Evolutionary conservation across 73 alveolate species (phyloP).

Genomic region (Tetrahymena elliotti): DNA sequence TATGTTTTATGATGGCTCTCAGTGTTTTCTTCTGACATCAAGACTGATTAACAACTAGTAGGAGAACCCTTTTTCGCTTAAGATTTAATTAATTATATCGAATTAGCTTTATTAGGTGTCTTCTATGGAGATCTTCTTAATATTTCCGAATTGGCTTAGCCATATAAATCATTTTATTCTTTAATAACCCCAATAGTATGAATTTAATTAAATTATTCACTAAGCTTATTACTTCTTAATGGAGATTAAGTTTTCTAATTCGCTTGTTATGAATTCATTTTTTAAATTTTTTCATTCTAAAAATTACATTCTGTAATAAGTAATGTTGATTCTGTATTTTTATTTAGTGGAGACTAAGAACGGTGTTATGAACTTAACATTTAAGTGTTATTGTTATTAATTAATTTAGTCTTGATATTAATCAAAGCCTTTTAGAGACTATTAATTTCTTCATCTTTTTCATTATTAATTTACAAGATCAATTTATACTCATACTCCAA

Average conservation of each 20-base stretch:
- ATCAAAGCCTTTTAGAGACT: not conserved
- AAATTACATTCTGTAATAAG: not conserved
- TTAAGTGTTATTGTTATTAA: not conserved
- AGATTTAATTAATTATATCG: not conserved
- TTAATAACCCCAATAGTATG: not conserved
- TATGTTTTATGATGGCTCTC: not conserved
- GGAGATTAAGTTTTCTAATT: not conserved
- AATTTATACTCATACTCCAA: not conserved
- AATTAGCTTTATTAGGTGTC: not conserved
- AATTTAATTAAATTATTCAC: not conserved
- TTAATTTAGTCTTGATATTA: not conserved
- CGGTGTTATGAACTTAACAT: not conserved
- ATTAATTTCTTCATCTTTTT: not conserved
- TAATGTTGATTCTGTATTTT: not conserved
- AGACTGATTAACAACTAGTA: not conserved
- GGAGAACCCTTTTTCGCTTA: not conserved
- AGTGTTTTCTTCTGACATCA: not conserved
- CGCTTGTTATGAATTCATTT: not conserved
- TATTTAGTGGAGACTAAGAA: not conserved
- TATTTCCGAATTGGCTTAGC: not conserved
- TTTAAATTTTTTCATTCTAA: not conserved
- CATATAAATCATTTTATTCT: not conserved
- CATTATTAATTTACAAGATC: not conserved
- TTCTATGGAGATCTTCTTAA: not conserved
- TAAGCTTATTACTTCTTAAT: not conserved